A percentile compares a stretch with the other conserved stretches of the same genome.
These are phyloP conservation scores for Gamarada debralockiae DNA, from an alignment of 495 filamentous ascomycete species.

Conservation along the genomic window DNA sequence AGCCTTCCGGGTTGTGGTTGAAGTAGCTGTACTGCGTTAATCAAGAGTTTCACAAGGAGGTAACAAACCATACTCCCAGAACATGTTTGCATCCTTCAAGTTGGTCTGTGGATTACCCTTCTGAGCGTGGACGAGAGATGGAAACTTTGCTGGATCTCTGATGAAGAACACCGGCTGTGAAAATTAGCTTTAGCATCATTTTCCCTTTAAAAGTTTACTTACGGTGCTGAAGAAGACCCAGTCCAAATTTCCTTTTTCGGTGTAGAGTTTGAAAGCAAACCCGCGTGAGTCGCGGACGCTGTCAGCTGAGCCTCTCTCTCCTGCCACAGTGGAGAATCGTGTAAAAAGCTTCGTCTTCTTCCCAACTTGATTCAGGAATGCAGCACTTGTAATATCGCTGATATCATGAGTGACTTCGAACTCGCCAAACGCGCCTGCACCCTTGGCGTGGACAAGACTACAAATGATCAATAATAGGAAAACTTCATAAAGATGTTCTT, in stretches of 20 bases:
- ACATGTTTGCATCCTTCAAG: conserved; percentile 44
- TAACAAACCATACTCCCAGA: conserved; percentile 1
- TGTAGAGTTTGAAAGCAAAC: conserved; percentile 70
- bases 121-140: conserved; percentile 47
- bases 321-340: conserved; percentile 69
- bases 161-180: conserved; percentile 45
- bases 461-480: no score
- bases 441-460: conserved; percentile 76
- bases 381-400: conserved; percentile 19
- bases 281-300: conserved; percentile 69
- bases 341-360: conserved; percentile 48
- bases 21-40: conserved; percentile 37
- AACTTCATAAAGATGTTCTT: no score
- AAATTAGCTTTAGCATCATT: background rate
- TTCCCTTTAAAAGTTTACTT: background rate
- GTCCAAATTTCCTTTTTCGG: conserved; percentile 47
- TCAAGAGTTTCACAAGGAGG: background rate
- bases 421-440: conserved; percentile 68
- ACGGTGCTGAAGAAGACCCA: conserved; percentile 33
- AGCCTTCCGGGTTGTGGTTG: conserved; percentile 53
- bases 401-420: conserved; percentile 58
- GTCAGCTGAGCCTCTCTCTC: conserved; percentile 65
- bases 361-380: conserved; percentile 46
- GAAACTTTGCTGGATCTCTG: conserved; percentile 53
- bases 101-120: conserved; percentile 47